Evolutionary conservation across 257 asterid genomes (phyloP).

Genomic region (Salvia hispanica): DNA sequence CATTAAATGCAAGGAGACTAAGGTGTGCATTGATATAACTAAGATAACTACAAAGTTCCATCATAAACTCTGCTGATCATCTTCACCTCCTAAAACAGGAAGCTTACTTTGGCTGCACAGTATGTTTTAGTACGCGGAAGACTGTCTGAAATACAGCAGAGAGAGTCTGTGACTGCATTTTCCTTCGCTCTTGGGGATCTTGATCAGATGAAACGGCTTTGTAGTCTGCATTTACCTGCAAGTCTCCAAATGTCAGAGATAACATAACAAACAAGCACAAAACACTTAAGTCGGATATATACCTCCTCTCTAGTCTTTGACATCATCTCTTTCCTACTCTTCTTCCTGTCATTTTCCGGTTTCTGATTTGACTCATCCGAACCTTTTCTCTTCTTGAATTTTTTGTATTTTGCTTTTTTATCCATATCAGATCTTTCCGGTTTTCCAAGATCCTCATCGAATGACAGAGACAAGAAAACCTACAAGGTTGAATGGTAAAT

Average conservation of each 20-base stretch:
- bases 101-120: constrained; percentile 57
- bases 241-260: constrained; percentile 28
- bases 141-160: constrained; percentile 74
- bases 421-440: constrained; percentile 54
- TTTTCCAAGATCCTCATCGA: constrained; percentile 88
- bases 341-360: constrained; percentile 68
- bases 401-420: constrained; percentile 53
- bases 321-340: constrained; percentile 57
- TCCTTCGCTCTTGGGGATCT: constrained; percentile 76
- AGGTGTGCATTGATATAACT: constrained; percentile 3
- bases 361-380: constrained; percentile 57
- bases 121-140: constrained; percentile 79
- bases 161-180: constrained; percentile 81
- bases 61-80: not conserved
- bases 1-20: constrained; percentile 1
- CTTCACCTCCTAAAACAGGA: not conserved
- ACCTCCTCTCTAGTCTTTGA: constrained; percentile 92
- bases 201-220: constrained; percentile 80
- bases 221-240: constrained; percentile 81
- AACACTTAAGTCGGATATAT: constrained; percentile 19
- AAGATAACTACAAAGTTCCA: constrained; percentile 18
- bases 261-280: constrained; percentile 19
- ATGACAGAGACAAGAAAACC: constrained; percentile 74
- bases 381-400: constrained; percentile 62
- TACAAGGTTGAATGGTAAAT: constrained; percentile 26